phyloP scores from a whole-genome alignment of 1,284 basidiomycete genomes.

The Marasmius tenuissimus region DNA sequence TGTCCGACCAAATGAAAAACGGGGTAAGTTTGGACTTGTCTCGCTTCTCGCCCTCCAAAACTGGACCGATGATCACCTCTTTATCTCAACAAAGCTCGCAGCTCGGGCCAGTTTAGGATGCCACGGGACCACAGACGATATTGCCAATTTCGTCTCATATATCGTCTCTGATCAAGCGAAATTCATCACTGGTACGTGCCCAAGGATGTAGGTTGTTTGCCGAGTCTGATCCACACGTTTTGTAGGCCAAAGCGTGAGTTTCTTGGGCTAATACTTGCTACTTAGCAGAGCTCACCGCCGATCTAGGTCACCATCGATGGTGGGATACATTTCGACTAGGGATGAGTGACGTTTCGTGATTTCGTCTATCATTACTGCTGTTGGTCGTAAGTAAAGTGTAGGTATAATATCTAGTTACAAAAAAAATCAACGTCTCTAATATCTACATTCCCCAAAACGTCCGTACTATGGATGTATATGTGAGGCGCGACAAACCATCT shows the following conservation, averaged over 20 bases:
- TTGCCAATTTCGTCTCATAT: slow-evolving; percentile 6
- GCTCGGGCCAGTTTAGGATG: neutral
- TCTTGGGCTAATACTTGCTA: neutral
- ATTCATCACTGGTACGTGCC: slow-evolving; percentile 6
- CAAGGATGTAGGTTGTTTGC: neutral
- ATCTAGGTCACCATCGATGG: neutral
- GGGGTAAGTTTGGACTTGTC: neutral
- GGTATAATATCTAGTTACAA: too few species aligned
- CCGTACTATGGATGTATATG: too few species aligned
- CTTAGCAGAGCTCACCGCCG: neutral
- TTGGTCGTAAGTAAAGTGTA: too few species aligned
- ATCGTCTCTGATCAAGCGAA: slow-evolving; percentile 6
- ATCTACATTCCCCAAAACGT: too few species aligned
- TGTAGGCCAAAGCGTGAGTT: neutral
- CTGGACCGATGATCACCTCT: too few species aligned
- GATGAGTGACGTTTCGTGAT: neutral
- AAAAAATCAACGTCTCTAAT: too few species aligned
- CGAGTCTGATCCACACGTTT: neutral
- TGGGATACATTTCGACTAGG: neutral
- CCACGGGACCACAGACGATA: neutral
- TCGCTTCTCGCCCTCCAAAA: neutral
- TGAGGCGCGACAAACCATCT: too few species aligned
- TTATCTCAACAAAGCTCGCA: neutral
- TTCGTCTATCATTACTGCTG: too few species aligned
- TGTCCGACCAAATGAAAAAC: neutral